Conservation (phyloP, 2,329 filamentous ascomycete species). For the Leptosphaerulina australis region DNA sequence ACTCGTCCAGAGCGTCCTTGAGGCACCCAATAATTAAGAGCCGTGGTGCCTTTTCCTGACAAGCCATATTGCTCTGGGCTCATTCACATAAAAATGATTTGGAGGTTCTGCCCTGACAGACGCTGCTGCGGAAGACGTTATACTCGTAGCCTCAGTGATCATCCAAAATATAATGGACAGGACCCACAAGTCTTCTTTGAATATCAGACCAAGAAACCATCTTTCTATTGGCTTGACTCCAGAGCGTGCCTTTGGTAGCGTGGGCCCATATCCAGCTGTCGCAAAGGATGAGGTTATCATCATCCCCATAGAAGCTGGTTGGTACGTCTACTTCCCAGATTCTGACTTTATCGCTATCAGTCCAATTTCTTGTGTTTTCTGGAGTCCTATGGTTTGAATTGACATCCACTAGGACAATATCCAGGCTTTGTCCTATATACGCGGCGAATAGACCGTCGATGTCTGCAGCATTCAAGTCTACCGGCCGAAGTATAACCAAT, state of each 20-base stretch:
- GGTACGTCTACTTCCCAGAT: slow-evolving; percentile 41
- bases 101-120: too few species aligned
- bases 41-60: too few species aligned
- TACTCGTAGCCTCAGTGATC: not conserved
- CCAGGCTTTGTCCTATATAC: slow-evolving; percentile 29
- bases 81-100: too few species aligned
- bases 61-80: too few species aligned
- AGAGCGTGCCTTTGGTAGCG: slow-evolving; percentile 32
- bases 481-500: slow-evolving; percentile 27
- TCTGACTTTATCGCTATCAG: slow-evolving; percentile 25
- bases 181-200: slow-evolving; percentile 19
- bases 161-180: slow-evolving; percentile 16
- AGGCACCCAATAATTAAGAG: too few species aligned
- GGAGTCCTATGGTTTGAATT: slow-evolving; percentile 35
- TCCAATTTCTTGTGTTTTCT: slow-evolving; percentile 27
- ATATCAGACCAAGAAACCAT: slow-evolving; percentile 32
- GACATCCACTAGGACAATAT: slow-evolving; percentile 36
- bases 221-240: slow-evolving; percentile 25
- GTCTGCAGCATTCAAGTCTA: slow-evolving; percentile 18
- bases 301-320: slow-evolving; percentile 38
- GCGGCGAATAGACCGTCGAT: slow-evolving; percentile 28
- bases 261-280: slow-evolving; percentile 36
- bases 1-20: too few species aligned
- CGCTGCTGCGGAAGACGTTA: not conserved
- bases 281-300: slow-evolving; percentile 31